These are phyloP conservation scores for Globisporangium takayamanum DNA, from an alignment of 352 stramenopile species.

Conservation along the genomic window DNA sequence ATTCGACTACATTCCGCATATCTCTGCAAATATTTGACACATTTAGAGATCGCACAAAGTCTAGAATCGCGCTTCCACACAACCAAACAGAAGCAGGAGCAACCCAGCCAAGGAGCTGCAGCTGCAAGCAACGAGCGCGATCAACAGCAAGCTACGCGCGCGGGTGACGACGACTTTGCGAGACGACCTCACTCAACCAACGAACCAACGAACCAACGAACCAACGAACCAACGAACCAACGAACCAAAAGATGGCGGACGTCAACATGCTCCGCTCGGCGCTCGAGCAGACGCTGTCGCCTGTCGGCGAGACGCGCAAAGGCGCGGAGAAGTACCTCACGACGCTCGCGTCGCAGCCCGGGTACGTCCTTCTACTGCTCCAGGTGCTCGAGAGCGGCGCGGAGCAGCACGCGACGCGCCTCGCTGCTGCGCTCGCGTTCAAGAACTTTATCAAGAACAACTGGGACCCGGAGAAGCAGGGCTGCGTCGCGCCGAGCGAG, in stretches of 20 bases:
- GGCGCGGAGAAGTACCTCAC: constrained; percentile 59
- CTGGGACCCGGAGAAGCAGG: constrained; percentile 90
- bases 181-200: background rate
- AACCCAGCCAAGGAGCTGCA: too few species aligned
- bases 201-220: background rate
- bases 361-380: constrained; percentile 67
- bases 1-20: too few species aligned
- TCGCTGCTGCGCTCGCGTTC: constrained; percentile 85
- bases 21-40: too few species aligned
- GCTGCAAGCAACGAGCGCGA: background rate
- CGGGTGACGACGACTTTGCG: background rate
- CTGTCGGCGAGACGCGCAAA: constrained; percentile 63
- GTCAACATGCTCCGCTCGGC: constrained; percentile 64
- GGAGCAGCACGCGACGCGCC: constrained; percentile 60
- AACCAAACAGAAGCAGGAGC: too few species aligned
- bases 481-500: constrained; percentile 75
- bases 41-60: too few species aligned
- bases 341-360: constrained; percentile 49
- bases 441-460: constrained; percentile 99
- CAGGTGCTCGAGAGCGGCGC: constrained; percentile 60
- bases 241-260: constrained; percentile 33
- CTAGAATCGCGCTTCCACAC: too few species aligned
- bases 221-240: background rate
- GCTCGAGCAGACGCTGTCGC: constrained; percentile 76
- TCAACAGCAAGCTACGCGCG: background rate